Percentiles rank a stretch among this genome's conserved stretches.
Evolutionary conservation across 192 early-diverging fungal genomes (phyloP).

Genomic region (Kickxella alabastrina): DNA sequence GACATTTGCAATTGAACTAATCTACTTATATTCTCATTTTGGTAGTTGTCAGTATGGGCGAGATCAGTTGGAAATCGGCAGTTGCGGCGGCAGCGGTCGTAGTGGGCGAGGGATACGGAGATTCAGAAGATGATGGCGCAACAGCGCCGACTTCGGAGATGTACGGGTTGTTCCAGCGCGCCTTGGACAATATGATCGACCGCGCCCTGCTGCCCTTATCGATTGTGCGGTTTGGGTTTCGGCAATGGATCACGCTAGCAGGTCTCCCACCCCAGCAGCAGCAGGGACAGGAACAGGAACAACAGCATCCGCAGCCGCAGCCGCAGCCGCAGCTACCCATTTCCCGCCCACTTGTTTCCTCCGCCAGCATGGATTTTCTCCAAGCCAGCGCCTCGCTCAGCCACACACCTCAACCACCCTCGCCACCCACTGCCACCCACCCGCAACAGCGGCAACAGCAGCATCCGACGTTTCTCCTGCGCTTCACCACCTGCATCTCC

Average conservation of each 20-base stretch:
- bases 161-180: constrained; percentile 19
- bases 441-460: too few relatives aligned
- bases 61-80: constrained; percentile 32
- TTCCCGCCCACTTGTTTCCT: constrained; percentile 15
- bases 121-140: too few relatives aligned
- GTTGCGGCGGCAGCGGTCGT: too few relatives aligned
- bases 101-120: too few relatives aligned
- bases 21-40: constrained; percentile 1
- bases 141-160: too few relatives aligned
- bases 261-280: background rate
- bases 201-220: constrained; percentile 36
- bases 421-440: too few relatives aligned
- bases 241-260: constrained; percentile 41
- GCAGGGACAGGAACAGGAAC: background rate
- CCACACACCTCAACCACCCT: background rate
- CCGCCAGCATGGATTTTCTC: constrained; percentile 14
- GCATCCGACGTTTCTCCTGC: constrained; percentile 2
- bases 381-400: constrained; percentile 10
- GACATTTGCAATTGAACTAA: too few relatives aligned
- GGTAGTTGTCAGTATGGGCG: constrained; percentile 22
- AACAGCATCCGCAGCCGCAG: background rate
- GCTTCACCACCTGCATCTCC: background rate
- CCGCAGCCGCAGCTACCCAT: constrained; percentile 18
- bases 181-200: constrained; percentile 43
- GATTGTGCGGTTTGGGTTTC: constrained; percentile 43